Conservation (phyloP, 768 basidiomycete genomes). For the Cyclocybe aegerita region DNA sequence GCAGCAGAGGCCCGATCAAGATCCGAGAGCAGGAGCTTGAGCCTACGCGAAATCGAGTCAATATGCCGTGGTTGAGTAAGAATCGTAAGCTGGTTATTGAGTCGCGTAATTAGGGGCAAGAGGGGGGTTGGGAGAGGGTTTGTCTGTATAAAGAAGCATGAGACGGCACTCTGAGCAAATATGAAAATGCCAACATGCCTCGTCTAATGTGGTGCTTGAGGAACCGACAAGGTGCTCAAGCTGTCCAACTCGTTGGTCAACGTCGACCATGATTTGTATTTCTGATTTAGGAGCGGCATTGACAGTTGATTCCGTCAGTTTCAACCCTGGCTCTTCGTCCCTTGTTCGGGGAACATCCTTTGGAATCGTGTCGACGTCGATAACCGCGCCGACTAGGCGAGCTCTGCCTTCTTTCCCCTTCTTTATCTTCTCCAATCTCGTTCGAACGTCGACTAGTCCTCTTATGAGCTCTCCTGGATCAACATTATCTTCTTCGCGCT, state of each 20-base stretch:
- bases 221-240: slow-evolving; percentile 85
- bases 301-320: slow-evolving; percentile 2
- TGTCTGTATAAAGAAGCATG: slow-evolving; percentile 38
- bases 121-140: slow-evolving; percentile 78
- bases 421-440: slow-evolving; percentile 65
- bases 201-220: slow-evolving; percentile 75
- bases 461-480: slow-evolving; percentile 77
- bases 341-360: slow-evolving; percentile 16
- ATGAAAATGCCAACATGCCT: slow-evolving; percentile 48
- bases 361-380: slow-evolving; percentile 31
- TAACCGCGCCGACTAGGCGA: slow-evolving; percentile 57
- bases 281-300: slow-evolving; percentile 32
- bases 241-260: slow-evolving; percentile 83
- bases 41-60: slow-evolving; percentile 89
- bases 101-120: slow-evolving; percentile 76
- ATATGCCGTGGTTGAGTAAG: slow-evolving; percentile 95
- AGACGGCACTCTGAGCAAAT: not conserved
- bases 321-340: slow-evolving; percentile 9
- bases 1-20: slow-evolving; percentile 76
- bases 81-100: slow-evolving; percentile 83
- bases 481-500: slow-evolving; percentile 56
- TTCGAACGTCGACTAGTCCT: slow-evolving; percentile 73
- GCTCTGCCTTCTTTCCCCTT: slow-evolving; percentile 66
- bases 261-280: slow-evolving; percentile 57
- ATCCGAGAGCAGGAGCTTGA: slow-evolving; percentile 91